These are phyloP conservation scores for Aspergillus aculeatus DNA, from an alignment of 2,329 filamentous ascomycete genomes.

Conservation along the genomic window DNA sequence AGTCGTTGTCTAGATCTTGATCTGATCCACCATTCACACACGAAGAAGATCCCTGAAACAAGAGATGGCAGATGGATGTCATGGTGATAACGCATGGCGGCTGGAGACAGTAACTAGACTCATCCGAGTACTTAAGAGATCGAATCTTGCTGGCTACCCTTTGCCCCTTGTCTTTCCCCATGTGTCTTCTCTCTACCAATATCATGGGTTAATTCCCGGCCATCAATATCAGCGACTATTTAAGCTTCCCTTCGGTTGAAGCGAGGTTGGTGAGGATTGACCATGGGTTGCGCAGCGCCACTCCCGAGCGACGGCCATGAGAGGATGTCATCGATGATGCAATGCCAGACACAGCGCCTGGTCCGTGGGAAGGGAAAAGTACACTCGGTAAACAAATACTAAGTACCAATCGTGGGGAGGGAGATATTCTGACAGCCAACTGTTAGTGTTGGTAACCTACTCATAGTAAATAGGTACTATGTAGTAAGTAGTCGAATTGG, in stretches of 20 bases:
- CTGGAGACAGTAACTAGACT: not conserved
- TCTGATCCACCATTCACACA: not conserved
- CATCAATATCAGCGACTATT: not conserved
- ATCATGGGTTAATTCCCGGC: not conserved
- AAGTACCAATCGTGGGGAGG: too few species aligned
- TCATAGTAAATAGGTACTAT: too few species aligned
- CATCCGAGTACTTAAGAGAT: not conserved
- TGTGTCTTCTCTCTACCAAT: too few species aligned
- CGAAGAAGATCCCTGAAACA: not conserved
- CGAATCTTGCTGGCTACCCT: not conserved
- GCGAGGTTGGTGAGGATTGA: not conserved
- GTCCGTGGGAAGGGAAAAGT: too few species aligned
- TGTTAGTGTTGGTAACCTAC: too few species aligned
- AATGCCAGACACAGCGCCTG: not conserved
- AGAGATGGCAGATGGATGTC: not conserved
- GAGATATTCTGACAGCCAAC: too few species aligned
- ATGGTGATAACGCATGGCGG: not conserved
- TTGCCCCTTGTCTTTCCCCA: not conserved
- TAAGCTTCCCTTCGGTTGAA: not conserved
- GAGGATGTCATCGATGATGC: conserved; percentile 8
- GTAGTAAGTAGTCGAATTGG: too few species aligned
- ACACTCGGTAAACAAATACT: too few species aligned
- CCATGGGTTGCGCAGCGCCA: conserved; percentile 5
- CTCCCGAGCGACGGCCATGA: conserved; percentile 1
- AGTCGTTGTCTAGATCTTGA: not conserved